Base-by-base conservation (phyloP, 2,329 filamentous ascomycete species). In the Coniochaeta sp. region DNA sequence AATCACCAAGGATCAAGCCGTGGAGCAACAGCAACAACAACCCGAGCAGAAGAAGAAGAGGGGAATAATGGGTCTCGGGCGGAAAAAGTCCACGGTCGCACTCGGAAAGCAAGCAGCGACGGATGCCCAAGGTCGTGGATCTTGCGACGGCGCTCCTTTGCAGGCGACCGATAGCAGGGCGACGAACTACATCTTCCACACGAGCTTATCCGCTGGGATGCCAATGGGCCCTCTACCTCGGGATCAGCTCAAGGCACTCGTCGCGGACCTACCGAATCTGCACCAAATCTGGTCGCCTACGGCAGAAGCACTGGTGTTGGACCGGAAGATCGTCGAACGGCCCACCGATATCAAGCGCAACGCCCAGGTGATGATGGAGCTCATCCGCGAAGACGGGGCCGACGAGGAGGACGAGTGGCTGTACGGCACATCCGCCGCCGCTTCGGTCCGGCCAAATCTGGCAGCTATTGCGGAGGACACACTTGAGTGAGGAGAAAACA, bases 231-330 rank as follows among this genome's bases (percentile, higher is more conserved):
- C 76, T 2, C 65, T 84, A 8, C 63, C 71, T 13, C 69, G 67
- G 32, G 77, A 83, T 4, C 68, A 81, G 48, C 67, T 79, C 2
- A 72, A 72, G 45, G 59, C 70, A 3, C 55, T 86, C 2, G 62
- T 85, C 1, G 62, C 71, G 1, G 81, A 85, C 55, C 67, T 85
- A 12, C 82, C 81, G 1, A 67, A 72, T 6, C 61, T 86, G 26
- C 78, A 82, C 53, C 74, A 82, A 48, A 78, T 86, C 32, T 86
- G 82, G 82, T 65, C 77, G n/a, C 70, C 74, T 20, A 84, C 82
- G 0, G 82, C 82, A 16, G 82, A 86, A 60, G 78, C 81, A 4
- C 61, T 83, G 32, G 82, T 86, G 28, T 66, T 85, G 5, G 73
- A 83, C 48, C 71, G 81, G 30, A 73, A 72, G 28, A 79, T 86